phyloP scores from a whole-genome alignment of 495 filamentous ascomycete species.

The Podospora australis region DNA sequence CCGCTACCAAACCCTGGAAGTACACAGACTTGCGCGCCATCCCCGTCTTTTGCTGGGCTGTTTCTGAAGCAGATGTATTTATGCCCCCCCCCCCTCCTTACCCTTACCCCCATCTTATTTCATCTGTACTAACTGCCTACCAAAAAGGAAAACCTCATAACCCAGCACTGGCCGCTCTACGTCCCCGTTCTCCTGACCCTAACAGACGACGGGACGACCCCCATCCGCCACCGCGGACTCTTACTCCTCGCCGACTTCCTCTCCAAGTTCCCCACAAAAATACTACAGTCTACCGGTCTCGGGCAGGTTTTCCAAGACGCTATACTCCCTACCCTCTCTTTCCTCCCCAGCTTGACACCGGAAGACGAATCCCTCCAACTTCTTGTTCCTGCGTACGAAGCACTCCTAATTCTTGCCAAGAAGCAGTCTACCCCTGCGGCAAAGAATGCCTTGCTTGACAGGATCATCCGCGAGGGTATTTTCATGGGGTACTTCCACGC shows the following conservation, averaged over 20 bases:
- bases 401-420: conserved; percentile 53
- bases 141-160: conserved; percentile 16
- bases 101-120: background rate
- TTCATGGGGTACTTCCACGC: conserved; percentile 48
- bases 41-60: conserved; percentile 60
- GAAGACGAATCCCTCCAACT: conserved; percentile 61
- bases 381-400: conserved; percentile 58
- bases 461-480: conserved; percentile 50
- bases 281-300: conserved; percentile 68
- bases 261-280: conserved; percentile 44
- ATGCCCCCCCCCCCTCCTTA: background rate
- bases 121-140: background rate
- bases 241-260: conserved; percentile 56
- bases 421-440: conserved; percentile 28
- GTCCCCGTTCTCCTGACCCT: conserved; percentile 79
- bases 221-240: conserved; percentile 56
- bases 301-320: conserved; percentile 73
- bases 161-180: conserved; percentile 63
- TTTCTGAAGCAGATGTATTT: conserved; percentile 45
- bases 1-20: conserved; percentile 71
- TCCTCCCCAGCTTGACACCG: conserved; percentile 73
- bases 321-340: conserved; percentile 63
- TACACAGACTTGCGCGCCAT: conserved; percentile 53
- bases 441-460: conserved; percentile 40
- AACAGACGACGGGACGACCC: conserved; percentile 59